Base-by-base conservation (phyloP, 2,329 filamentous ascomycete genomes). In the Hymenoscyphus linearis region DNA sequence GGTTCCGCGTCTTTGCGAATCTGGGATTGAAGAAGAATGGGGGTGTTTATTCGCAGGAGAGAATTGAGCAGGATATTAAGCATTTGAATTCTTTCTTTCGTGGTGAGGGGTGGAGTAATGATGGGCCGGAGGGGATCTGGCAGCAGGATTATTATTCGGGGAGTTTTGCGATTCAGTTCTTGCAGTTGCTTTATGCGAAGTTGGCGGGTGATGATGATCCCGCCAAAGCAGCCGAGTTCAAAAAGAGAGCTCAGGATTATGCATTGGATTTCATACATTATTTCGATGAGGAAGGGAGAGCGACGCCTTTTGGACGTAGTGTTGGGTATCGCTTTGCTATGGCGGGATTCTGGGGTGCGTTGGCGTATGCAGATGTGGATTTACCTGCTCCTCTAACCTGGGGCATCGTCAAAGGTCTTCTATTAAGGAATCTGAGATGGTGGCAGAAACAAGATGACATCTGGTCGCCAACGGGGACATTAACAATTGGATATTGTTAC, bases 101-200 rank as follows among this genome's bases (percentile, higher is more conserved):
- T n/a, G 89, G 89, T 5, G 86, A 85, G 53, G 89, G 90, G 0
- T 93, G 90, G 90, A 91, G 87, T 2, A 91, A 92, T 68, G 90
- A 93, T 70, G 90, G 90, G 0, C 90, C 90, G 0, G 85, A 88
- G 69, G 85, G 85, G 14, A 90, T 92, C 61, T 88, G 90, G 61
- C 89, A 93, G 74, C 91, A 93, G 85, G 89, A 93, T 72, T 93
- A 93, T 71, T 93, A 93, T 74, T 91, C 88, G 0, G 89, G 88
- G 10, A 90, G 87, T 61, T 93, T 92, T 71, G 90, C 89, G 1
- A 93, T 93, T 60, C 89, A 93, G 67, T 90, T 90, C 67, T 76
- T 92, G 4, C 89, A 93, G 71, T 81, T 93, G 0, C 77, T 93
- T 0, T 93, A 93, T 66, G 83, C 88, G 35, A 90, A 89, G 65